Evolutionary conservation across 176 grass and related monocot genomes (phyloP).

Genomic region (Paspalum vaginatum): DNA sequence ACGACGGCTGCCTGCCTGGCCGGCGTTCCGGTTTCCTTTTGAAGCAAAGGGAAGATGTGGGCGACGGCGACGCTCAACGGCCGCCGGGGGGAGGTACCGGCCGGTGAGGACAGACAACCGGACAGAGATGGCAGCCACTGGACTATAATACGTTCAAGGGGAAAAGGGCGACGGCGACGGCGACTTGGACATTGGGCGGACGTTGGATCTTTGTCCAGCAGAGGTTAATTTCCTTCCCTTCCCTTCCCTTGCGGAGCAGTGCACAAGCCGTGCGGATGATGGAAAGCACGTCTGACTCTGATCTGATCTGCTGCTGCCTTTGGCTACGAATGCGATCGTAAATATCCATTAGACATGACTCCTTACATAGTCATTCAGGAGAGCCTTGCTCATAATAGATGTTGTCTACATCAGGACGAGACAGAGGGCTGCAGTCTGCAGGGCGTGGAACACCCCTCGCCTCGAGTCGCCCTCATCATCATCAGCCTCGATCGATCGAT

Average conservation of each 20-base stretch:
- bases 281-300: no score
- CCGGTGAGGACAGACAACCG: neutral
- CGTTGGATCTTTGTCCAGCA: neutral
- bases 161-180: slow-evolving; percentile 6
- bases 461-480: no score
- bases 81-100: neutral
- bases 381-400: neutral
- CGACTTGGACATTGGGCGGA: neutral
- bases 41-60: neutral
- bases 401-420: neutral
- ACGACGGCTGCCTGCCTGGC: neutral
- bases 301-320: no score
- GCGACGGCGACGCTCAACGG: slow-evolving; percentile 15
- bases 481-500: no score
- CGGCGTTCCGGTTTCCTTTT: neutral
- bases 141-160: neutral
- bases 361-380: neutral
- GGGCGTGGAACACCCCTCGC: no score
- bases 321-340: no score
- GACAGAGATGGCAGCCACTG: slow-evolving; percentile 13
- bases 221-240: no score
- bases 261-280: no score
- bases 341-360: no score
- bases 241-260: no score
- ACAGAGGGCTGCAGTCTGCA: neutral